These are phyloP conservation scores for Trichoderma simmonsii DNA, from an alignment of 2,329 filamentous ascomycete genomes.

Conservation along the genomic window DNA sequence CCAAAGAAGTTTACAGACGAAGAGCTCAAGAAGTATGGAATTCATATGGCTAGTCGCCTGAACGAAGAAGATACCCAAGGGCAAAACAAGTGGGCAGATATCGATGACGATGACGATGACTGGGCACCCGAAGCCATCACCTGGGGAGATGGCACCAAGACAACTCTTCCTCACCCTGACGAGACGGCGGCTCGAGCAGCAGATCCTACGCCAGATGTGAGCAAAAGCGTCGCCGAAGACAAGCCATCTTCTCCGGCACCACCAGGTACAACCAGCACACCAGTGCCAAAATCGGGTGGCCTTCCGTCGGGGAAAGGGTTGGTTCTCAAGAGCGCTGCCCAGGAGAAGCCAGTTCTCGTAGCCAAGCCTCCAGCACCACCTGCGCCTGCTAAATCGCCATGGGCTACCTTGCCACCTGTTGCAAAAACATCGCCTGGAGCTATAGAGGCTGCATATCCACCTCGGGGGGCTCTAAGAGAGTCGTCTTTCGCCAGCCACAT, in stretches of 20 bases:
- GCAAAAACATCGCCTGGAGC: conserved; percentile 72
- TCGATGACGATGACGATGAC: conserved; percentile 84
- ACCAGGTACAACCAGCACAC: conserved; percentile 34
- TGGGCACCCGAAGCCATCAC: conserved; percentile 83
- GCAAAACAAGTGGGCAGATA: conserved; percentile 84
- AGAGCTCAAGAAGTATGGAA: conserved; percentile 81
- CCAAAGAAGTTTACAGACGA: conserved; percentile 83
- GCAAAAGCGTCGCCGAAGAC: conserved; percentile 32
- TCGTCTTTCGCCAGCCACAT: conserved; percentile 50
- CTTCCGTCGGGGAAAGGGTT: conserved; percentile 58
- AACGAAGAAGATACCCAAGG: conserved; percentile 71
- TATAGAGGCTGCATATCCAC: conserved; percentile 50
- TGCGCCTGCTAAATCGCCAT: conserved; percentile 80
- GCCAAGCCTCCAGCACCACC: conserved; percentile 66
- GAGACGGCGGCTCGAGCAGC: conserved; percentile 38
- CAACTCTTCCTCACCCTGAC: conserved; percentile 64
- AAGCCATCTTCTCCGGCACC: conserved; percentile 47
- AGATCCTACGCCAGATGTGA: conserved; percentile 27
- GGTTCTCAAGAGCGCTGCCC: conserved; percentile 60
- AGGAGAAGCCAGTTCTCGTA: conserved; percentile 70
- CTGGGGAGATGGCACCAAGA: conserved; percentile 86
- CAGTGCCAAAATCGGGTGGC: conserved; percentile 43
- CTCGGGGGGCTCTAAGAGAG: conserved; percentile 55
- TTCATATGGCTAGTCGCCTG: conserved; percentile 76
- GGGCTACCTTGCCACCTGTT: conserved; percentile 81